Evolutionary conservation across 768 basidiomycete species (phyloP), one percentile per base, ranked within the genome.

Genomic region (Mycena olivaceomarginata): DNA sequence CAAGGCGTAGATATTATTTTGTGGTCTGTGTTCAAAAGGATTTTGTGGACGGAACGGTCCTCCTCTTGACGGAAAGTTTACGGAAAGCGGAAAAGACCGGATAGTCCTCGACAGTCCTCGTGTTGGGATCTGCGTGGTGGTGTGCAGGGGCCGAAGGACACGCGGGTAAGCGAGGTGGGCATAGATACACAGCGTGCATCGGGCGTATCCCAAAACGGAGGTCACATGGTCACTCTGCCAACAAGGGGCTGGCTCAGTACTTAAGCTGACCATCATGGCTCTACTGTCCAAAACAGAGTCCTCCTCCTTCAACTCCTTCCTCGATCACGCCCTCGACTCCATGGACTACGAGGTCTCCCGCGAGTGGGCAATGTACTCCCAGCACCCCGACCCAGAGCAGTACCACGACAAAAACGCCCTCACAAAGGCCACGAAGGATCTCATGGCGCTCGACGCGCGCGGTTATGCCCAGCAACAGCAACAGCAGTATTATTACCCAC

Each of bases 361-460:
- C 41, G 78, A 79, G 22, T 79, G 78, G 78, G 72, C 72, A 31
- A 79, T 79, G 78, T 79, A 79, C 22, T 67, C 70, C 13, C 77
- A 78, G 75, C 63, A 65, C 60, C 80, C 51, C n/a, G 78, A 74
- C n/a, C 22, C 60, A 46, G 89, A 90, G 70, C 82, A 85, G 13
- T 84, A 89, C 68, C 91, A 86, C 72, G 92, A 91, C 75, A 92
- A 88, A 73, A 92, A 94, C 70, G 92, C 93, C 2, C 89, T 97
- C 70, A 86, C 93, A 69, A 94, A 94, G 85, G 95, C 95, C 0
- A 96, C 95, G 0, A 95, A 94, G 84, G 94, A 96, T 84, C 91
- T 97, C 59, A 95, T 97, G 93, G 88, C 94, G 5, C 88, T 96
- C 39, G 94, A 94, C 74, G 79, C 87, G 39, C 88, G 84, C 16